Percentiles rank a stretch among this genome's conserved stretches.
Evolutionary conservation across 225 moss, liverwort and hornwort genomes (phyloP).

Genomic region (Thuidium tamariscinum): DNA sequence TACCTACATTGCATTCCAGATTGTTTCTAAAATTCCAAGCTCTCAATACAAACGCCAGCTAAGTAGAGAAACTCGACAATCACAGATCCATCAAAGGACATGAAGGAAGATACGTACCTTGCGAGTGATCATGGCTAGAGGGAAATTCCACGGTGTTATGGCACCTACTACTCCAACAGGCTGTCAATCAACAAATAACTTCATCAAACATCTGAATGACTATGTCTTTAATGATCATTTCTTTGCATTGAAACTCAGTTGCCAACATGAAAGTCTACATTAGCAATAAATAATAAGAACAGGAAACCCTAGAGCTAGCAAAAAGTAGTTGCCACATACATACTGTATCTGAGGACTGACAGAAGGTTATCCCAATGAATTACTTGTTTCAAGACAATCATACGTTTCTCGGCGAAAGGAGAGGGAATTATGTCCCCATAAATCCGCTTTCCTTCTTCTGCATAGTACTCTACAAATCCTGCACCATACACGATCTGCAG

Average conservation of each 20-base stretch:
- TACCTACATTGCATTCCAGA: neutral
- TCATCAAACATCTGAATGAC: neutral
- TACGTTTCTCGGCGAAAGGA: constrained; percentile 55
- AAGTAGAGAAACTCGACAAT: neutral
- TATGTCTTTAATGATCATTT: neutral
- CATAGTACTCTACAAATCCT: constrained; percentile 71
- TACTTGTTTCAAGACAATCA: constrained; percentile 82
- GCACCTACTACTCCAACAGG: constrained; percentile 86
- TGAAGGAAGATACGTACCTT: constrained; percentile 44
- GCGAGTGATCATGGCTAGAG: constrained; percentile 89
- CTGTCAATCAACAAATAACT: constrained; percentile 29
- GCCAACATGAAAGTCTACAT: neutral
- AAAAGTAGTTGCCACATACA: neutral
- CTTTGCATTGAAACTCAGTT: neutral
- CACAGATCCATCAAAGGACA: neutral
- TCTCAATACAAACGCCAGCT: neutral
- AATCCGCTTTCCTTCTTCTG: constrained; percentile 84
- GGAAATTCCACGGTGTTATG: constrained; percentile 94
- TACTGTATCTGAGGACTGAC: neutral
- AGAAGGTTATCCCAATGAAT: neutral
- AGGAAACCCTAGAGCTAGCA: neutral
- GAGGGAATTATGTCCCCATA: constrained; percentile 78
- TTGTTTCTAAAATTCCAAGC: neutral
- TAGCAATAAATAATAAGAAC: neutral
- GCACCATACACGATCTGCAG: constrained; percentile 79